Conservation (phyloP, 1,139 yeast species). For the Suhomyces bolitotheri region DNA sequence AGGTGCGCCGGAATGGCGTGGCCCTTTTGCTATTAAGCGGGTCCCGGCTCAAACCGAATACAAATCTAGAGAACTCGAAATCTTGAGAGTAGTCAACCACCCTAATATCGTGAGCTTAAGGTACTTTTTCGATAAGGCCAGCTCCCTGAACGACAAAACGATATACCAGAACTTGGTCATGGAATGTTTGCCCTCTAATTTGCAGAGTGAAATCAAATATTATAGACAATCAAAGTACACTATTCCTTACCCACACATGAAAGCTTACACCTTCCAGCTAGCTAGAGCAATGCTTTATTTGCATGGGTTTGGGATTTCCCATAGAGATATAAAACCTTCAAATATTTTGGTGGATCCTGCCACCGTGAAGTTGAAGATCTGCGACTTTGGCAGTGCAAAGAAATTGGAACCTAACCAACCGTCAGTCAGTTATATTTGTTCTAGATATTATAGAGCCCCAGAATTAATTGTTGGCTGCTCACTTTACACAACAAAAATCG, state of each 20-base stretch:
- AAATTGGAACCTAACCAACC: constrained; percentile 72
- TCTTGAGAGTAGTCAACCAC: constrained; percentile 70
- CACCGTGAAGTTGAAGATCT: constrained; percentile 64
- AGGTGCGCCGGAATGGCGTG: constrained; percentile 46
- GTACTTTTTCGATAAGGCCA: constrained; percentile 65
- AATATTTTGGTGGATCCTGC: constrained; percentile 73
- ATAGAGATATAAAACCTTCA: constrained; percentile 80
- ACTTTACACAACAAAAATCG: constrained; percentile 73
- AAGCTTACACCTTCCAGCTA: constrained; percentile 76
- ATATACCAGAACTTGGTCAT: constrained; percentile 77
- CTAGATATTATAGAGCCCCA: constrained; percentile 81
- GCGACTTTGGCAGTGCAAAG: constrained; percentile 84
- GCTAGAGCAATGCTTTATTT: constrained; percentile 80
- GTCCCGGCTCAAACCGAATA: constrained; percentile 86
- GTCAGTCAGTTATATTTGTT: constrained; percentile 75
- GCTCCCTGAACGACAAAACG: constrained; percentile 53
- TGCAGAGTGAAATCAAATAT: constrained; percentile 71
- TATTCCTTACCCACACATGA: constrained; percentile 71
- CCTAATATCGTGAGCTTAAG: constrained; percentile 73
- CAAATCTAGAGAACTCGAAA: constrained; percentile 76
- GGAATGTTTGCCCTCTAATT: constrained; percentile 82
- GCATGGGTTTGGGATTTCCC: constrained; percentile 78
- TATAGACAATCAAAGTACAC: constrained; percentile 63
- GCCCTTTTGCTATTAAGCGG: constrained; percentile 79
- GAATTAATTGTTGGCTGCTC: constrained; percentile 79